Base-by-base conservation (phyloP, 1,284 basidiomycete species). In the Ceratobasidium sp. region DNA sequence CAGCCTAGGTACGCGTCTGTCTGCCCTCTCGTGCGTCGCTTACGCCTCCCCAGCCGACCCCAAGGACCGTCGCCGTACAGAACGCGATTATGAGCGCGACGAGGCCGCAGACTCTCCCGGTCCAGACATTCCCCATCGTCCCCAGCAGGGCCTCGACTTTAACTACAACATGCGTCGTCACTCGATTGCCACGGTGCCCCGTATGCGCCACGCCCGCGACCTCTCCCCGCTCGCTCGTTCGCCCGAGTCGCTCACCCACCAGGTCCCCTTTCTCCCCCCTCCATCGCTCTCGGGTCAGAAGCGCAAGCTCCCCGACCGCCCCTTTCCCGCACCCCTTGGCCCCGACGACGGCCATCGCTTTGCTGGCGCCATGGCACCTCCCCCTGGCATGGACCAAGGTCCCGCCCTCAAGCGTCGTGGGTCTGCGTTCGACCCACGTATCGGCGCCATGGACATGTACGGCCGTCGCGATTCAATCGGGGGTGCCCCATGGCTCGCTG, bases 331-430 rank as follows among this genome's bases (percentile, higher is more conserved):
- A 44, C 73, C 62, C 53, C 51, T 63, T 31, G 75, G 14, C 62
- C 73, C 24, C 41, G 44, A 29, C 48, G 56, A 56, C 56, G 57
- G 47, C 59, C 71, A 47, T 36, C 74, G 33, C 48, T 54, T 45
- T 44, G 48, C 44, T 44, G 67, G 54, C 48, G 62, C 62, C 33
- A 63, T 41, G 62, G 63, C 57, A 19, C 57, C 64, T 33, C 69
- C 77, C 2, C 59, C 57, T 53, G 74, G 63, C 76, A 51, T 57
- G 27, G 76, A 50, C 73, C 73, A 45, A 44, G 33, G 76, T 66
- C 92, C 90, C 54, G 89, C 91, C 24, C 86, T 89, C 74, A 95
- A 95, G 82, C 89, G 93, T 78, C 87, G 93, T 66, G 91, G 91
- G 63, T 95, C 93, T 44, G 88, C 91, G 44, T 87, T 93, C 78